phyloP scores from a whole-genome alignment of 2,329 filamentous ascomycete species.

The Ceratocystis ficicola region DNA sequence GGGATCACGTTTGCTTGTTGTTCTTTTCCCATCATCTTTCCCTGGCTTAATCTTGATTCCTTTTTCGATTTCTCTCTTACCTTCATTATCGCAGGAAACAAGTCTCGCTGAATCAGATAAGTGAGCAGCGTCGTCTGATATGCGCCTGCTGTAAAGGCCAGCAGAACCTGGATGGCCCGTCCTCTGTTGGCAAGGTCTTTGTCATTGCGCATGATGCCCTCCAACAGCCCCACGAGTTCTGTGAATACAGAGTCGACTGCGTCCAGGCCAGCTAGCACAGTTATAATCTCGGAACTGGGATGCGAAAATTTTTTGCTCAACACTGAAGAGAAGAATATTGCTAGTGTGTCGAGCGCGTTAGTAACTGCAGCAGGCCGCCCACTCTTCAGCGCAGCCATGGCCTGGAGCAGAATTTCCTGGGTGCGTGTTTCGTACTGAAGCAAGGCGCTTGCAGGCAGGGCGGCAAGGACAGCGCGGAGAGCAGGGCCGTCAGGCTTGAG shows the following conservation, averaged over 20 bases:
- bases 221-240: conserved; percentile 73
- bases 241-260: conserved; percentile 76
- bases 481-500: conserved; percentile 63
- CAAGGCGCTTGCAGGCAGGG: conserved; percentile 61
- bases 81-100: conserved; percentile 93
- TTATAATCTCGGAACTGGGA: conserved; percentile 87
- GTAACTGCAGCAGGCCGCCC: background rate
- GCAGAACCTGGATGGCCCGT: conserved; percentile 67
- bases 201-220: conserved; percentile 69
- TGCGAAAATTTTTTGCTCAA: conserved; percentile 88
- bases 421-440: conserved; percentile 66
- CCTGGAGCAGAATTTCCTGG: conserved; percentile 63
- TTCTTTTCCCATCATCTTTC: too few species aligned
- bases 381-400: conserved; percentile 37
- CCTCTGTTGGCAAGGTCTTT: conserved; percentile 27
- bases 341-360: conserved; percentile 50
- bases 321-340: conserved; percentile 70
- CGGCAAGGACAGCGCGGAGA: conserved; percentile 55
- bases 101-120: conserved; percentile 86
- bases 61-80: conserved; percentile 35
- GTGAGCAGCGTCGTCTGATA: conserved; percentile 90
- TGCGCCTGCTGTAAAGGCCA: conserved; percentile 80
- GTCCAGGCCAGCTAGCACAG: conserved; percentile 73
- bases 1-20: background rate
- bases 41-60: too few species aligned